Evolutionary conservation across 768 basidiomycete species (phyloP).

Genomic region (Ramaria rubella): DNA sequence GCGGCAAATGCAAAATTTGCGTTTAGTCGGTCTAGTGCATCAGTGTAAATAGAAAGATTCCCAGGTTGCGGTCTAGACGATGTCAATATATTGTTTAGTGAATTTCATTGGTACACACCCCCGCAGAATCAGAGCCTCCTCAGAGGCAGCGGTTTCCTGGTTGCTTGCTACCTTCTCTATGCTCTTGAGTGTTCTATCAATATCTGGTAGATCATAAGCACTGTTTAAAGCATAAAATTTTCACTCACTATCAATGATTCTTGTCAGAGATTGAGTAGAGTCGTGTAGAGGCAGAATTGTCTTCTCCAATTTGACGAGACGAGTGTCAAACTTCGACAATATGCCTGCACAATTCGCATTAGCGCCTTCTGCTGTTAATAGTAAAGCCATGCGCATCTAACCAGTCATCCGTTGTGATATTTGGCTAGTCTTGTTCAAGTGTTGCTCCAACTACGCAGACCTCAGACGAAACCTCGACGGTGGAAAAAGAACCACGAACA

Average conservation of each 20-base stretch:
- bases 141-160: slow-evolving; percentile 67
- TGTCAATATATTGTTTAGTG: not conserved
- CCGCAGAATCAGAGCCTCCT: slow-evolving; percentile 71
- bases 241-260: slow-evolving; percentile 61
- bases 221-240: not conserved
- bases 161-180: slow-evolving; percentile 75
- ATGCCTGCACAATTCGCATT: slow-evolving; percentile 68
- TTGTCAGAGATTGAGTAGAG: slow-evolving; percentile 68
- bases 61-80: slow-evolving; percentile 57
- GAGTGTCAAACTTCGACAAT: slow-evolving; percentile 75
- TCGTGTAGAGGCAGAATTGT: slow-evolving; percentile 79
- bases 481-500: slow-evolving; percentile 28
- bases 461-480: not conserved
- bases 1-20: slow-evolving; percentile 69
- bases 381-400: slow-evolving; percentile 32
- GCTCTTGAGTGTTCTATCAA: slow-evolving; percentile 69
- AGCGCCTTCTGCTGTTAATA: slow-evolving; percentile 19
- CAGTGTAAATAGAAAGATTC: slow-evolving; percentile 59
- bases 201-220: slow-evolving; percentile 42
- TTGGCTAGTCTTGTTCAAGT: slow-evolving; percentile 77
- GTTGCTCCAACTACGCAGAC: slow-evolving; percentile 65
- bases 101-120: slow-evolving; percentile 42
- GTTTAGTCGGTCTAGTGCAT: slow-evolving; percentile 70
- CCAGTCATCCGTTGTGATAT: slow-evolving; percentile 84
- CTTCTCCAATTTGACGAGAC: slow-evolving; percentile 78